phyloP scores from a whole-genome alignment of 2,329 filamentous ascomycete species.

The Zasmidium citrigriseum region DNA sequence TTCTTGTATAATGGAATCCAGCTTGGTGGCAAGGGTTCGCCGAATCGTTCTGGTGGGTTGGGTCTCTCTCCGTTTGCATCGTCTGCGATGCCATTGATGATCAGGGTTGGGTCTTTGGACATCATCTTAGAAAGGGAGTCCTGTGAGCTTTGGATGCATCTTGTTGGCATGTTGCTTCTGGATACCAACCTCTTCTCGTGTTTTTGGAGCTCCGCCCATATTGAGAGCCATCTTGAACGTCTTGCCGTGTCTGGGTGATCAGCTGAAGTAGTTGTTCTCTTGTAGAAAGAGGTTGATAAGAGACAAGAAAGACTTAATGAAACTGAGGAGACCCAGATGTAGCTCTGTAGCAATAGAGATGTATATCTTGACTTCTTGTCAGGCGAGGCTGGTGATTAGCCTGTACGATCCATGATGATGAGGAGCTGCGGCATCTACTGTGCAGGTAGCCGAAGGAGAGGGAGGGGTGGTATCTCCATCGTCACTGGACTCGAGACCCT shows the following conservation, averaged over 20 bases:
- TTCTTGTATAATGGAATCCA: conserved; percentile 38
- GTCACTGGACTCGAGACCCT: background rate
- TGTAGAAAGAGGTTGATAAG: too few species aligned
- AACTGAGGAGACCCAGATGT: too few species aligned
- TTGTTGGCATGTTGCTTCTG: background rate
- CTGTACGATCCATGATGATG: background rate
- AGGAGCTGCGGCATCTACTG: background rate
- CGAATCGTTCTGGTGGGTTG: conserved; percentile 27
- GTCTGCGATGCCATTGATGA: conserved; percentile 19
- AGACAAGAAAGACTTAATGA: too few species aligned
- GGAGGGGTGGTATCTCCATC: background rate
- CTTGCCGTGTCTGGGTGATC: too few species aligned
- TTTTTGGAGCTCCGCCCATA: background rate
- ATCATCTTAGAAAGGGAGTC: conserved; percentile 18
- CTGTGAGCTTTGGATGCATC: background rate
- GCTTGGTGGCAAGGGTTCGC: conserved; percentile 25
- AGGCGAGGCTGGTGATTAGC: too few species aligned
- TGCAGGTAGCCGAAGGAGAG: background rate
- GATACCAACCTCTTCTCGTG: background rate
- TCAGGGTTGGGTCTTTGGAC: conserved; percentile 25
- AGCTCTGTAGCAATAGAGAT: too few species aligned
- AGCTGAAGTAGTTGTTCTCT: too few species aligned
- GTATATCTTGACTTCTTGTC: too few species aligned
- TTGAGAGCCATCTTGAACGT: background rate
- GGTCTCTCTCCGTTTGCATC: conserved; percentile 26